Conservation (phyloP, 2,329 filamentous ascomycete species). For the Penicillium sp. region DNA sequence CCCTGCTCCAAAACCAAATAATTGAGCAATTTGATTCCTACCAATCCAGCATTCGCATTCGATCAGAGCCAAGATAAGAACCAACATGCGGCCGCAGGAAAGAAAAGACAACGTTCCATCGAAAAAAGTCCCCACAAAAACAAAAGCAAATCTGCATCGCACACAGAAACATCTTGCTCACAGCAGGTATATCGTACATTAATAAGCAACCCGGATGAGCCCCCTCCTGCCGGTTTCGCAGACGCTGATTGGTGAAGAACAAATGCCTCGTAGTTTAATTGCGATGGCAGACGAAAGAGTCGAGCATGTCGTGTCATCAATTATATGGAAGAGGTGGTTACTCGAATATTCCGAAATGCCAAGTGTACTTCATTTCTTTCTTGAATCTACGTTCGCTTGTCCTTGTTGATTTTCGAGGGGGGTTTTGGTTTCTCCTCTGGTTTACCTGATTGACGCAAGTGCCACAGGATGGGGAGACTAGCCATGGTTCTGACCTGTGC, state of each 20-base stretch:
- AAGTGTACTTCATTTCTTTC: background rate
- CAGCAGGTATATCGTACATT: background rate
- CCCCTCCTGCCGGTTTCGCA: background rate
- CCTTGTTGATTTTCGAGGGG: background rate
- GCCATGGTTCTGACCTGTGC: background rate
- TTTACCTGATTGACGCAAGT: conserved; percentile 5
- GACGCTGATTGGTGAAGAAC: conserved; percentile 20
- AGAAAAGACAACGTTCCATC: background rate
- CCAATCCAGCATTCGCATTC: background rate
- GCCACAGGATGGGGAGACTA: background rate
- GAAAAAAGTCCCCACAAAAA: background rate
- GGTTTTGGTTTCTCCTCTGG: background rate
- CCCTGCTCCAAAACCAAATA: background rate
- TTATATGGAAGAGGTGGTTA: background rate
- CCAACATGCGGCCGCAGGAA: background rate
- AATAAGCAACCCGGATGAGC: background rate
- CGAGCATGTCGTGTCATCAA: background rate
- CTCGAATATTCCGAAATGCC: background rate
- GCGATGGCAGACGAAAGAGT: background rate
- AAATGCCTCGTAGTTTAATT: conserved; percentile 29
- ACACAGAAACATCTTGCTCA: background rate
- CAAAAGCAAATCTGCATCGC: conserved; percentile 5
- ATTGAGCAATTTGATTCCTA: background rate
- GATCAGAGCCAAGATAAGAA: background rate
- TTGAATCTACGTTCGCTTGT: background rate